These are phyloP conservation scores for Terfezia boudieri DNA, from an alignment of 495 filamentous ascomycete species.

Conservation along the genomic window DNA sequence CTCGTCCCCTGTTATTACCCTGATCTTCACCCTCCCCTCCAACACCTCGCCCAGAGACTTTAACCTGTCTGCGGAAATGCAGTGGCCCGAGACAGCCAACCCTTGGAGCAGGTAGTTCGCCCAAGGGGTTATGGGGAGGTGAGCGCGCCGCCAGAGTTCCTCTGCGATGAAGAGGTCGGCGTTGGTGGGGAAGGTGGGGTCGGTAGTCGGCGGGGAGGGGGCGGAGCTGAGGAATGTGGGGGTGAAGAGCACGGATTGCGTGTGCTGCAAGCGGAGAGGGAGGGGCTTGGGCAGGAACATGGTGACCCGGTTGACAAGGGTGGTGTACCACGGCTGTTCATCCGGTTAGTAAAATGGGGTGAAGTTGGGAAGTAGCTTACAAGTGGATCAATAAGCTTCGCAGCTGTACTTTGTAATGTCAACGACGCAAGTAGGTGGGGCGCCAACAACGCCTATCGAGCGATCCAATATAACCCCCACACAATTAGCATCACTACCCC, in stretches of 20 bases:
- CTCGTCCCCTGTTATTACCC: conserved; percentile 47
- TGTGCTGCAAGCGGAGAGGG: conserved; percentile 30
- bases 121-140: conserved; percentile 9
- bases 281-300: conserved; percentile 48
- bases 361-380: too few species aligned
- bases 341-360: too few species aligned
- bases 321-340: conserved; percentile 32
- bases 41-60: conserved; percentile 38
- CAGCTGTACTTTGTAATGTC: conserved; percentile 48
- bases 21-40: conserved; percentile 32
- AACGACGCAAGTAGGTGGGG: conserved; percentile 41
- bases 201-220: conserved; percentile 40
- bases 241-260: conserved; percentile 38
- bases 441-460: conserved; percentile 30
- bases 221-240: conserved; percentile 34
- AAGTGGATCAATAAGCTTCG: conserved; percentile 35
- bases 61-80: conserved; percentile 43
- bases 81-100: conserved; percentile 59
- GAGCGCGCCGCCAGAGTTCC: conserved; percentile 29
- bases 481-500: not conserved
- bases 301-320: conserved; percentile 41
- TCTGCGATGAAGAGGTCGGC: conserved; percentile 59
- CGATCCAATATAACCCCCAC: not conserved
- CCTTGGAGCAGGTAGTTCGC: conserved; percentile 53
- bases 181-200: conserved; percentile 39